Evolutionary conservation across 345 rosid genomes (phyloP).

Genomic region (Murraya paniculata): DNA sequence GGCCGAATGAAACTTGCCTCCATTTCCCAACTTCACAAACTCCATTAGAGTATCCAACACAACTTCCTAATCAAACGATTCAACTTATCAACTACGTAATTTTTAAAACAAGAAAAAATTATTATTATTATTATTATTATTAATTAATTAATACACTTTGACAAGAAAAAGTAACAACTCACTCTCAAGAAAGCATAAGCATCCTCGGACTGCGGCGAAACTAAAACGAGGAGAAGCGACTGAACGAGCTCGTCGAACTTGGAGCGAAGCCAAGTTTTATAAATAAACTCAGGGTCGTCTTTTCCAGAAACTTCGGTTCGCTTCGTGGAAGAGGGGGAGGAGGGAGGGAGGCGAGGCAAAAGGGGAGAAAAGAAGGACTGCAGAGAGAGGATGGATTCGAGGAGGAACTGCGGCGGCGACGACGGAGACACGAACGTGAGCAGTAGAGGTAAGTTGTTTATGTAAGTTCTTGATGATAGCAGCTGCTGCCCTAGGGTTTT

Average conservation of each 20-base stretch:
- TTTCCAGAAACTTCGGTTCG: constrained; percentile 10
- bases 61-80: constrained; percentile 51
- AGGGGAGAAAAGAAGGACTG: constrained; percentile 88
- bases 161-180: background rate
- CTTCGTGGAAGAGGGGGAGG: constrained; percentile 29
- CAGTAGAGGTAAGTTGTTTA: constrained; percentile 78
- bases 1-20: constrained; percentile 66
- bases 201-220: constrained; percentile 49
- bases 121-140: too few species aligned
- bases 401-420: constrained; percentile 58
- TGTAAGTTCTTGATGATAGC: constrained; percentile 68
- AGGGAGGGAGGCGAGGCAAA: constrained; percentile 67
- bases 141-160: background rate
- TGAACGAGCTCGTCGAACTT: constrained; percentile 69
- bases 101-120: too few species aligned
- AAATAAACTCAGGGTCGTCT: constrained; percentile 50
- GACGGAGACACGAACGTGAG: constrained; percentile 59
- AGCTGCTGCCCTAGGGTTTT: constrained; percentile 65
- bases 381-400: constrained; percentile 85
- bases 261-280: constrained; percentile 77
- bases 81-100: too few species aligned
- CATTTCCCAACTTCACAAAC: constrained; percentile 65
- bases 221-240: constrained; percentile 44
- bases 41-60: constrained; percentile 81
- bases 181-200: constrained; percentile 40